phyloP scores from a whole-genome alignment of 148 eudicot genomes.

The Hydrangea macrophylla region DNA sequence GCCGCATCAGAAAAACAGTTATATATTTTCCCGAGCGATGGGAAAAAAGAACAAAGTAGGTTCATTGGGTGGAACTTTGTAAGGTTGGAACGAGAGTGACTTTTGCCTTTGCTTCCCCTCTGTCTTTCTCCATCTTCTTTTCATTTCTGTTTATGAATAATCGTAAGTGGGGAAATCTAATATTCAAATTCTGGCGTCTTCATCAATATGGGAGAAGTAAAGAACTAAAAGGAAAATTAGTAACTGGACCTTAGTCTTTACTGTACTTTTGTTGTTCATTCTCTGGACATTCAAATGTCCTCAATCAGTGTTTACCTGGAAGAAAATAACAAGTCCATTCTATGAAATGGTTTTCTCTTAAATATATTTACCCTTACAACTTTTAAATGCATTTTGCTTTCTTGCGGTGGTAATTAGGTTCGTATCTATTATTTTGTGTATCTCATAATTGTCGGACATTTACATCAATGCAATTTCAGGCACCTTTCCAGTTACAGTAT shows the following conservation, averaged over 20 bases:
- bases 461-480: slow-evolving; percentile 38
- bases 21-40: not conserved
- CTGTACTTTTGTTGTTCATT: not conserved
- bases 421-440: not conserved
- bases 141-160: not conserved
- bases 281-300: not conserved
- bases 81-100: not conserved
- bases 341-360: not conserved
- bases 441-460: not conserved
- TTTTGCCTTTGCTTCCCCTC: not conserved
- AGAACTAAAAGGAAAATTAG: no score
- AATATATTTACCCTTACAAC: not conserved
- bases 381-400: not conserved
- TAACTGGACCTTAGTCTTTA: not conserved
- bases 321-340: not conserved
- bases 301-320: not conserved
- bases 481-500: slow-evolving; percentile 73
- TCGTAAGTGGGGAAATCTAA: not conserved
- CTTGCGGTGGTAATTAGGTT: not conserved
- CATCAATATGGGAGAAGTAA: no score
- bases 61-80: not conserved
- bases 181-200: no score
- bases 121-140: no score
- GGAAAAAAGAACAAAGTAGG: not conserved
- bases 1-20: no score